Conservation (phyloP, 164 flowering plant species). For the Magnolia sinica region DNA sequence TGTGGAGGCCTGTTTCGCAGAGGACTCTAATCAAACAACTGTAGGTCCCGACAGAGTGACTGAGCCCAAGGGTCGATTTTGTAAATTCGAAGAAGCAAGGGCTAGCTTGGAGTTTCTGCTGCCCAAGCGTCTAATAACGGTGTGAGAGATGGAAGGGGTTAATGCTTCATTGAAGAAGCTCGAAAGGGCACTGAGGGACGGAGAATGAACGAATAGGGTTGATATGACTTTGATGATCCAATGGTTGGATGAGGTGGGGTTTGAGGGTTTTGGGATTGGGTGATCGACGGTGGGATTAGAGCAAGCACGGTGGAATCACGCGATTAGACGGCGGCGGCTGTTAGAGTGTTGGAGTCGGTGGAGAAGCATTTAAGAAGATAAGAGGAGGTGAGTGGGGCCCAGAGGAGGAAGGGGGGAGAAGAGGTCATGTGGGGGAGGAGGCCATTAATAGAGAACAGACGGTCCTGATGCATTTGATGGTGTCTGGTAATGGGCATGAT, state of each 20-base stretch:
- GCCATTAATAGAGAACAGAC: background rate
- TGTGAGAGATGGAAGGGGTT: slow-evolving; percentile 46
- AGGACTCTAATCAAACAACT: slow-evolving; percentile 47
- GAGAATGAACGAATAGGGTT: slow-evolving; percentile 14
- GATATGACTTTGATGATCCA: slow-evolving; percentile 31
- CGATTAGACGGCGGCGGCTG: background rate
- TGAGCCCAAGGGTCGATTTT: slow-evolving; percentile 33
- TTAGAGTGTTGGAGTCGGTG: background rate
- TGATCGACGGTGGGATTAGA: background rate
- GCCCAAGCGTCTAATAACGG: slow-evolving; percentile 35
- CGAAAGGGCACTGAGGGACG: background rate
- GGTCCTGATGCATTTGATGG: too few relatives aligned
- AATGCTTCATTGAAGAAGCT: slow-evolving; percentile 34
- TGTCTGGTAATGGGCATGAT: too few relatives aligned
- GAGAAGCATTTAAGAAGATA: slow-evolving; percentile 8
- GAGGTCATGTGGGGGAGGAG: background rate
- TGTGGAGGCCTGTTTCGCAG: slow-evolving; percentile 44
- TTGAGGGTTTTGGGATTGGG: background rate
- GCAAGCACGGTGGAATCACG: background rate
- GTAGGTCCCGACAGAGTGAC: slow-evolving; percentile 44
- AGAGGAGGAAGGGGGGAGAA: background rate
- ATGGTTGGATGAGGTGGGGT: slow-evolving; percentile 5
- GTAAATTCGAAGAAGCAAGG: slow-evolving; percentile 49
- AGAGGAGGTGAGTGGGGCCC: background rate
- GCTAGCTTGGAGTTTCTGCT: slow-evolving; percentile 20